Evolutionary conservation across 23 red algal genomes (phyloP), one percentile per base, ranked within the genome.

Genomic region (Agarophyton chilense): DNA sequence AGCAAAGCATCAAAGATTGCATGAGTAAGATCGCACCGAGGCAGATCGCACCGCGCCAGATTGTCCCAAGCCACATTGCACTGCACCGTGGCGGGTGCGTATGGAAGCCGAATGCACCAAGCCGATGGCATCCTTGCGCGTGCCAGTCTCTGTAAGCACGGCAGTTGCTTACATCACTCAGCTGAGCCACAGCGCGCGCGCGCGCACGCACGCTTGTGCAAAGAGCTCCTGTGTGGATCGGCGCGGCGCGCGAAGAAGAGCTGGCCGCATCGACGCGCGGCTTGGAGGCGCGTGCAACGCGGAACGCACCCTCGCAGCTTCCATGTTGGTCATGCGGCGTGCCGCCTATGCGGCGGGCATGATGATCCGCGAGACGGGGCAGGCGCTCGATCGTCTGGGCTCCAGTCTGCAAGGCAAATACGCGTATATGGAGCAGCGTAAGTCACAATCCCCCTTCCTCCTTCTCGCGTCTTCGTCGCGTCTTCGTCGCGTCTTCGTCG

Each of bases 331-430:
- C 40, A 87, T 96, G 70, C 86, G 94, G 39, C 94, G 94, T 28
- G 64, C 82, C 25, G 80, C 88, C 39, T 96, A 96, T 57, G 52
- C 81, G 25, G 62, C 90, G 51, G 94, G 94, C 55, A 87, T 91
- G 87, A 81, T 91, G 87, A 90, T 90, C 31, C 86, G 94, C 73
- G 94, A 96, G 72, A 92, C 94, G 28, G 94, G 94, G 25, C 94
- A 96, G 43, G 94, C 94, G 14, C 88, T 96, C n/a, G 87, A 96
- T 45, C 94, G 94, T 11, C 64, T 86, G n/a, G 94, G 94, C 51
- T 92, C 50, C 54, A 73, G 78, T 34, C 54, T 96, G 71, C 94
- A 96, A 54, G 94, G 94, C 81, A 84, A 88, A 55, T 96, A 92
- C 66, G 87, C 87, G 28, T 96, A 74, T 33, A 51, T 64, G 26